Evolutionary conservation across 2,329 filamentous ascomycete species (phyloP).

Genomic region (Penicillium palitans): DNA sequence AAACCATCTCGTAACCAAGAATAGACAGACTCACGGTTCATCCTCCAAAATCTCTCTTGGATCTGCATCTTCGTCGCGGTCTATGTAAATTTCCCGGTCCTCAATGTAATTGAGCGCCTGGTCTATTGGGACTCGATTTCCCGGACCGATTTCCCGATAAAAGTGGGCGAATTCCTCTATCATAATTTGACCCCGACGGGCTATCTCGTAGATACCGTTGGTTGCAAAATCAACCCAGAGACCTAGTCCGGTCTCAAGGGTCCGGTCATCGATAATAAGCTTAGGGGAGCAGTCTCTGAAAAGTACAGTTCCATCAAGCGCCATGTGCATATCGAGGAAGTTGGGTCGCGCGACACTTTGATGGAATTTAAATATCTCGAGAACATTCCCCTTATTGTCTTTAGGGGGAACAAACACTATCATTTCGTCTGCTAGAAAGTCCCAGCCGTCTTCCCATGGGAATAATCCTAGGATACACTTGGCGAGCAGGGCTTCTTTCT

Average conservation of each 20-base stretch:
- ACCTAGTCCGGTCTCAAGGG: conserved; percentile 11
- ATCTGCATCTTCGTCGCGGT: conserved; percentile 5
- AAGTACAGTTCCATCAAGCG: conserved; percentile 14
- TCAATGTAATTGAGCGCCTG: conserved; percentile 3
- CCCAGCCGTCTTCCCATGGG: conserved; percentile 11
- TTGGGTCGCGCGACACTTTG: conserved; percentile 17
- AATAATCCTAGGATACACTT: conserved; percentile 16
- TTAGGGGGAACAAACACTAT: conserved; percentile 4
- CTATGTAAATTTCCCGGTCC: neutral
- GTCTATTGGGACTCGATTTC: conserved; percentile 2
- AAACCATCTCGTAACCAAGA: conserved; percentile 1
- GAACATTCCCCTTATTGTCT: conserved; percentile 8
- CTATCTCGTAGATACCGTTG: conserved; percentile 5
- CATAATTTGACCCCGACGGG: conserved; percentile 10
- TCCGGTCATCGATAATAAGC: conserved; percentile 15
- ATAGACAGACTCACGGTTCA: neutral
- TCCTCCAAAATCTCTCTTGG: conserved; percentile 5
- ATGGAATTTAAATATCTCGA: conserved; percentile 13
- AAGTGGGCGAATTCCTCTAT: conserved; percentile 8
- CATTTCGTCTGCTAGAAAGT: conserved; percentile 12
- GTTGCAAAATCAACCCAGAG: conserved; percentile 12
- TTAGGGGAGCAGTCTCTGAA: conserved; percentile 9
- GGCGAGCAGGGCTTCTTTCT: conserved; percentile 17
- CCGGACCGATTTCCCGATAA: conserved; percentile 5
- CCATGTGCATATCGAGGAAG: conserved; percentile 19